phyloP scores from a whole-genome alignment of 2,329 filamentous ascomycete genomes.

The Paecilomyces formosus region DNA sequence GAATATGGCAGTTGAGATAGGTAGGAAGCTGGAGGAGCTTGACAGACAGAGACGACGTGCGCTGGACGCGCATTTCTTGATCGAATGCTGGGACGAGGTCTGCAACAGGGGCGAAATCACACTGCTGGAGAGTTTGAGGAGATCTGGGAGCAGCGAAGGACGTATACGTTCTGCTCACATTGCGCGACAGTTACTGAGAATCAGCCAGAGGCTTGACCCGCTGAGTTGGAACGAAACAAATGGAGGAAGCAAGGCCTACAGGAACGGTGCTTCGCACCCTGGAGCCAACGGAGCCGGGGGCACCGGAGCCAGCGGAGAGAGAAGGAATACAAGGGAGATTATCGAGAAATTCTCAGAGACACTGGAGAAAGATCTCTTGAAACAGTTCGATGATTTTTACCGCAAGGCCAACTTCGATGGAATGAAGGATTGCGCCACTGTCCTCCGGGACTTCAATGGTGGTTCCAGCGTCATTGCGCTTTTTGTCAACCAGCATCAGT shows the following conservation, averaged over 20 bases:
- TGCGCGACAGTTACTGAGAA: conserved; percentile 83
- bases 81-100: conserved; percentile 95
- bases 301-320: conserved; percentile 44
- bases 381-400: conserved; percentile 97
- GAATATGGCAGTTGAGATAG: conserved; percentile 89
- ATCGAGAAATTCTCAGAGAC: conserved; percentile 97
- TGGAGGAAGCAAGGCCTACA: conserved; percentile 45
- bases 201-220: conserved; percentile 83
- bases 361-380: conserved; percentile 86
- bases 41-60: conserved; percentile 86
- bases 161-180: conserved; percentile 94
- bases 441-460: conserved; percentile 91
- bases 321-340: conserved; percentile 68
- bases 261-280: conserved; percentile 15
- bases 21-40: conserved; percentile 85
- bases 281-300: conserved; percentile 40
- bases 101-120: conserved; percentile 81
- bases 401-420: conserved; percentile 91
- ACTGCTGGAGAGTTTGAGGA: conserved; percentile 79
- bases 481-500: conserved; percentile 98
- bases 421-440: conserved; percentile 94
- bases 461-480: conserved; percentile 90
- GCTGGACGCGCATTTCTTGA: conserved; percentile 86
- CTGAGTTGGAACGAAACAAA: conserved; percentile 56
- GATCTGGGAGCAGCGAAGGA: conserved; percentile 77